Base-by-base conservation (phyloP, 108 stramenopile genomes). In the Skeletonema costatum region DNA sequence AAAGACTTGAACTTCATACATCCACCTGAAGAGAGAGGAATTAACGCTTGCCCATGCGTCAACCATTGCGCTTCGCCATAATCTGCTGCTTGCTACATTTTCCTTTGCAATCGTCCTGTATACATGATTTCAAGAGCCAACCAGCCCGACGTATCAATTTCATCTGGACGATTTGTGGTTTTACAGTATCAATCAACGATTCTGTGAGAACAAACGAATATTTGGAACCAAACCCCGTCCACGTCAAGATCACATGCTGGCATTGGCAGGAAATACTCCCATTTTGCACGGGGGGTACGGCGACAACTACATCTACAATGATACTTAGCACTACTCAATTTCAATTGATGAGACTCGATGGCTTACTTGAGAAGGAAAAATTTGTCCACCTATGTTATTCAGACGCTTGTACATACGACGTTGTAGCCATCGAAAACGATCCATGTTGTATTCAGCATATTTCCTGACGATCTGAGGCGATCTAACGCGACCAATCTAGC, bases 311-410 rank as follows among this genome's bases (percentile, higher is more conserved):
- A 85, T 86, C 71, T 91, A 84, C 81, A 85, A 91, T 35, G 95
- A 96, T 61, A 87, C 90, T 25, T 96, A 93, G 95, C 78, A 91
- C 59, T 93, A 88, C 76, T n/a, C n/a, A n/a, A n/a, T n/a, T n/a
- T 89, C 92, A 74, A 87, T 89, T 41, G 74, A 73, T 3, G 78
- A 90, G 7, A 62, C 65, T 39, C 64, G 77, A n/a, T 96, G 93
- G 95, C n/a, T n/a, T n/a, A n/a, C 61, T 91, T 16, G 73, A 92
- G 60, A 93, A 92, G 62, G 87, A 59, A 2, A 36, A 66, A 25
- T 90, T 88, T 62, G 91, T 93, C n/a, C 86, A 90, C 61, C 72
- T 92, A 11, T 44, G 63, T 46, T 96, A 75, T 65, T 93, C 95
- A 14, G 69, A 81, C 42, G 66, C 70, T 17, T 96, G 95, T 79